Evolutionary conservation across 2,329 filamentous ascomycete genomes (phyloP).

Genomic region (Scedosporium aurantiacum): DNA sequence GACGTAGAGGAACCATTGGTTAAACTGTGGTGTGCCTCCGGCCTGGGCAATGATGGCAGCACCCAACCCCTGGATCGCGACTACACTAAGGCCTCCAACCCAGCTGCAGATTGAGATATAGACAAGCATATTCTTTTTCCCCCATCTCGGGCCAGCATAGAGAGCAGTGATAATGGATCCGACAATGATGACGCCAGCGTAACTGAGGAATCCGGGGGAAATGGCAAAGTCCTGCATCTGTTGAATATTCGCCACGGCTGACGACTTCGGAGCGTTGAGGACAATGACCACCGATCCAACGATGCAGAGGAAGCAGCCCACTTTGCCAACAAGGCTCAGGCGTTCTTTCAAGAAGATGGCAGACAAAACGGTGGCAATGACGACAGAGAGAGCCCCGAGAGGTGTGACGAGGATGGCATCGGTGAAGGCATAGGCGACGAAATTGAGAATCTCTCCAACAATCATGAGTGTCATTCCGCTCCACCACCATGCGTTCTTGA

Average conservation of each 20-base stretch:
- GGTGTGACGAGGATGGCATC: slow-evolving; percentile 94
- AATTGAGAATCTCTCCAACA: slow-evolving; percentile 90
- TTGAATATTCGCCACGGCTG: slow-evolving; percentile 77
- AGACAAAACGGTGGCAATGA: slow-evolving; percentile 81
- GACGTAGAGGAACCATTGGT: slow-evolving; percentile 94
- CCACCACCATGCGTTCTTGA: slow-evolving; percentile 96
- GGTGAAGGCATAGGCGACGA: slow-evolving; percentile 92
- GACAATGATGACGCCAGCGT: slow-evolving; percentile 71
- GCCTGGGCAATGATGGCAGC: slow-evolving; percentile 83
- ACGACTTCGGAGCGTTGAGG: slow-evolving; percentile 80
- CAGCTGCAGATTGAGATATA: slow-evolving; percentile 95
- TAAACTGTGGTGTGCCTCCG: slow-evolving; percentile 75
- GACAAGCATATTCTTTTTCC: slow-evolving; percentile 94
- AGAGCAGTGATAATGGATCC: slow-evolving; percentile 62
- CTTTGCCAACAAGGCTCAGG: slow-evolving; percentile 89
- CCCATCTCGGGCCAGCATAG: slow-evolving; percentile 77
- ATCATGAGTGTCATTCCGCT: slow-evolving; percentile 94
- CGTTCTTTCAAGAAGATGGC: slow-evolving; percentile 94
- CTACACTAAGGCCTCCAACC: slow-evolving; percentile 87
- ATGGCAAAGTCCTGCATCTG: slow-evolving; percentile 86
- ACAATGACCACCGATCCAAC: slow-evolving; percentile 88
- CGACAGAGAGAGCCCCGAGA: slow-evolving; percentile 80
- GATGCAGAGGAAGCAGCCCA: slow-evolving; percentile 92
- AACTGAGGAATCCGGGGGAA: slow-evolving; percentile 73
- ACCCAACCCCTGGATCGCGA: slow-evolving; percentile 86